Conservation (phyloP, 495 filamentous ascomycete genomes). For the Pyronema omphalodes region DNA sequence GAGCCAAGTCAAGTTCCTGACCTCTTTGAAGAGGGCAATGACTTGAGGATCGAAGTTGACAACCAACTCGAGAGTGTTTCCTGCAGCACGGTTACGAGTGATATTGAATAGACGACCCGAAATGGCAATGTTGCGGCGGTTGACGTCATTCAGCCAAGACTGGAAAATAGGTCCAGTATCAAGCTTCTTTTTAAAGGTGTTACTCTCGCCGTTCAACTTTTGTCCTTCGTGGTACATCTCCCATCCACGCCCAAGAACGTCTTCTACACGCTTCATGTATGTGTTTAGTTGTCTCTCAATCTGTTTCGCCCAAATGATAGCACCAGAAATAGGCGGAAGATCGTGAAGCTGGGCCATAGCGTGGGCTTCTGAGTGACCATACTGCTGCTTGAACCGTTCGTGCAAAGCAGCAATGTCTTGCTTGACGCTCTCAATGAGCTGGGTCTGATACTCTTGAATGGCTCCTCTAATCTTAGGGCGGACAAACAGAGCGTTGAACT, state of each 20-base stretch:
- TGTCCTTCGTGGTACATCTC: constrained; percentile 84
- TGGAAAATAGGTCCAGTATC: constrained; percentile 86
- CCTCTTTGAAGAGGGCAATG: constrained; percentile 95
- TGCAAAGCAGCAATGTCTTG: constrained; percentile 82
- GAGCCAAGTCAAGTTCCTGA: constrained; percentile 87
- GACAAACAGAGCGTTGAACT: constrained; percentile 97
- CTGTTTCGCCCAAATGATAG: constrained; percentile 91
- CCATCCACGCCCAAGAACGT: constrained; percentile 88
- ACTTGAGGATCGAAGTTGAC: constrained; percentile 97
- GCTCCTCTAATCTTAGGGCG: constrained; percentile 93
- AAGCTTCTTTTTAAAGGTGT: constrained; percentile 84
- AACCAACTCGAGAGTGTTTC: constrained; percentile 64
- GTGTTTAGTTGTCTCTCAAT: constrained; percentile 86
- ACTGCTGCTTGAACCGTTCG: constrained; percentile 95
- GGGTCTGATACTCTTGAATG: constrained; percentile 91
- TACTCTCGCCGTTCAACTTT: constrained; percentile 73
- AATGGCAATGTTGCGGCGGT: constrained; percentile 70
- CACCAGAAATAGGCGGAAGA: constrained; percentile 82
- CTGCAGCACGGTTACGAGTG: constrained; percentile 63
- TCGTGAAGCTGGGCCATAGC: constrained; percentile 94
- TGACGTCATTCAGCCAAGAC: constrained; percentile 82
- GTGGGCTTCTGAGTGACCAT: constrained; percentile 92
- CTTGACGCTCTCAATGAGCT: constrained; percentile 94
- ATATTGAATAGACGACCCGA: constrained; percentile 82
- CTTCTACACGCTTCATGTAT: constrained; percentile 96